Evolutionary conservation across 176 grass and related monocot genomes (phyloP), one percentile per base, ranked within the genome.

Genomic region (Pharus latifolius): DNA sequence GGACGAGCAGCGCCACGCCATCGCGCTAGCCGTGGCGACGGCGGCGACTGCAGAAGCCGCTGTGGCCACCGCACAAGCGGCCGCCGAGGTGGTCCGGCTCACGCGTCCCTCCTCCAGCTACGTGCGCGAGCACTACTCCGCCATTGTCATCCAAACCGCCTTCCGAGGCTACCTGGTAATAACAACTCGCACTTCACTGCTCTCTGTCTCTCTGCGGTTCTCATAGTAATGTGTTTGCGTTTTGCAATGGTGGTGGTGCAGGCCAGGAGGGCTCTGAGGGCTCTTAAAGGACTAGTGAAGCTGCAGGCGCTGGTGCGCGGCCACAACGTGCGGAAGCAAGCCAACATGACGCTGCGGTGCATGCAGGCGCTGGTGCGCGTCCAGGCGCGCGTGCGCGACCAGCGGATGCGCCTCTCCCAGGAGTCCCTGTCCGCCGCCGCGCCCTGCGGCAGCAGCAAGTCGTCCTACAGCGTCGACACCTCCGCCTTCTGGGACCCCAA

Each of bases 321-420:
- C 5, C 95, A 99, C 84, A 99, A 99, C 69, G 95, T 99, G 38
- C 71, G 95, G 15, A 99, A 91, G 58, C 95, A 99, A 49, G 95
- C 90, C 46, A 91, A 94, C 76, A 88, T 94, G 95, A 94, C 95
- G 63, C 84, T 99, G 4, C 81, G 95, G 18, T 91, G 95, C 82
- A 99, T 99, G 90, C 95, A 99, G 73, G 95, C 95, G 10, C 84
- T 99, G 43, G 87, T 94, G 12, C 69, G 90, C 37, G 90, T 99
- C 17, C 95, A 99, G 74, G 90, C 87, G 15, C 87, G 90, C 0
- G 87, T 99, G 3, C 61, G 95, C 5, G 95, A 99, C 87, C 89
- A 94, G 77, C 81, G 90, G 16, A 76, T 94, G 51, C 81, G 95
- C 13, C 87, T 99, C 30, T 87, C 90, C 2, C 87, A 99, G 20